Evolutionary conservation across 768 basidiomycete genomes (phyloP).

Genomic region (Mycena belliarum): DNA sequence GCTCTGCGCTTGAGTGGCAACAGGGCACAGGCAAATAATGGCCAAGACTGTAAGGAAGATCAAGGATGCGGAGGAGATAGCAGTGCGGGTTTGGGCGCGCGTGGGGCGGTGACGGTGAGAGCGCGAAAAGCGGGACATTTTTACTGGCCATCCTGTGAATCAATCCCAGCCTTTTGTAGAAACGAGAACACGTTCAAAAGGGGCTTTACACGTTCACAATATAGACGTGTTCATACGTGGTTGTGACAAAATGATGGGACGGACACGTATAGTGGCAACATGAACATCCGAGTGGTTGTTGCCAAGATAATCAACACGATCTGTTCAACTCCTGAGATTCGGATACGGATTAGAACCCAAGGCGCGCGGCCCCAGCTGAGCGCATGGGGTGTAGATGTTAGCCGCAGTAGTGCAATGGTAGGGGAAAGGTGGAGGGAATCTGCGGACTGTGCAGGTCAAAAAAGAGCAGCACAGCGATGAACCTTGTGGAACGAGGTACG

Average conservation of each 20-base stretch:
- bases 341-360: slow-evolving; percentile 9
- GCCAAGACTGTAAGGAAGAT: slow-evolving; percentile 56
- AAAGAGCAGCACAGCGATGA: slow-evolving; percentile 8
- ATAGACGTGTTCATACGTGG: slow-evolving; percentile 16
- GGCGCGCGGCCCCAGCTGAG: slow-evolving; percentile 13
- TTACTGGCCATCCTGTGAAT: slow-evolving; percentile 47
- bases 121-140: slow-evolving; percentile 32
- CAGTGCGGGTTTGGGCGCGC: slow-evolving; percentile 51
- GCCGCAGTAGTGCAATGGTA: slow-evolving; percentile 15
- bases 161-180: not conserved
- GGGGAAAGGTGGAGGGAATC: slow-evolving; percentile 1
- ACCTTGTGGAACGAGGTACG: slow-evolving; percentile 10
- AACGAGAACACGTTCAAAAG: slow-evolving; percentile 6
- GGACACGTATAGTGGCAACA: slow-evolving; percentile 10
- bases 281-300: slow-evolving; percentile 8
- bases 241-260: not conserved
- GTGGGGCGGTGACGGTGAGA: slow-evolving; percentile 7
- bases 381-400: slow-evolving; percentile 11
- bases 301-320: slow-evolving; percentile 13
- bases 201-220: slow-evolving; percentile 2
- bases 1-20: slow-evolving; percentile 48
- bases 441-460: slow-evolving; percentile 15
- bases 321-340: slow-evolving; percentile 9
- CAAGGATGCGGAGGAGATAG: slow-evolving; percentile 50
- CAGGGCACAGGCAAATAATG: slow-evolving; percentile 68